These are phyloP conservation scores for Tripterygium wilfordii DNA, from an alignment of 177 flowering plant genomes.

Conservation along the genomic window DNA sequence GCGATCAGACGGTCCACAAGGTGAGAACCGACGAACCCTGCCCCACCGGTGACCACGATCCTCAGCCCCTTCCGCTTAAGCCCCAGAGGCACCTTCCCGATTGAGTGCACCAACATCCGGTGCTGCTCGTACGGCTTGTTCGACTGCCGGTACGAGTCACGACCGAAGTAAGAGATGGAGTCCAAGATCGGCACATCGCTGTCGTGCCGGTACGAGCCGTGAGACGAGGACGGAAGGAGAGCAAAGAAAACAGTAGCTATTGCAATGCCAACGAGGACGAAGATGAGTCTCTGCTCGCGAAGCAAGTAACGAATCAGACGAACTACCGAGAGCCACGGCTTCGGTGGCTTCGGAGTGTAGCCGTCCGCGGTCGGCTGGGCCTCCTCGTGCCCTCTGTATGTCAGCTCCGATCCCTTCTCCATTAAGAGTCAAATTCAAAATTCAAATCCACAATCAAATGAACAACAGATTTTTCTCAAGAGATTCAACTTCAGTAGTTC, in stretches of 20 bases:
- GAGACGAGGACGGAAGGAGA: slow-evolving; percentile 32
- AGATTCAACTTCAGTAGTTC: neutral
- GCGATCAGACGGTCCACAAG: slow-evolving; percentile 79
- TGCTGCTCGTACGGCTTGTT: slow-evolving; percentile 18
- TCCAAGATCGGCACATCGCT: slow-evolving; percentile 14
- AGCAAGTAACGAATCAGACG: slow-evolving; percentile 75
- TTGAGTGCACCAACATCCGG: slow-evolving; percentile 25
- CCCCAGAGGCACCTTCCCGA: slow-evolving; percentile 78
- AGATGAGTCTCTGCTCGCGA: slow-evolving; percentile 83
- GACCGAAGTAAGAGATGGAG: slow-evolving; percentile 6
- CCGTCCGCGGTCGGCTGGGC: slow-evolving; percentile 30
- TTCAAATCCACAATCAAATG: neutral
- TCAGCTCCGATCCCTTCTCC: slow-evolving; percentile 54
- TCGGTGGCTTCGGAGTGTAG: slow-evolving; percentile 69
- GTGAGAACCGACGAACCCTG: slow-evolving; percentile 95
- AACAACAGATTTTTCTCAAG: neutral
- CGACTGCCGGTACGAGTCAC: slow-evolving; percentile 6
- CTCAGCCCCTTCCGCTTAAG: slow-evolving; percentile 69
- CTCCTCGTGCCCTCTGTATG: slow-evolving; percentile 82
- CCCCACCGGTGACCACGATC: slow-evolving; percentile 94
- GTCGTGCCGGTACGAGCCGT: neutral
- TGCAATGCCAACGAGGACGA: slow-evolving; percentile 73
- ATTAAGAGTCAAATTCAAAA: neutral
- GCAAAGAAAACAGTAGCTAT: slow-evolving; percentile 69
- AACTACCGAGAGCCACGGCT: slow-evolving; percentile 59